Conservation (phyloP, 148 eudicot genomes). For the Camellia lanceoleosa region DNA sequence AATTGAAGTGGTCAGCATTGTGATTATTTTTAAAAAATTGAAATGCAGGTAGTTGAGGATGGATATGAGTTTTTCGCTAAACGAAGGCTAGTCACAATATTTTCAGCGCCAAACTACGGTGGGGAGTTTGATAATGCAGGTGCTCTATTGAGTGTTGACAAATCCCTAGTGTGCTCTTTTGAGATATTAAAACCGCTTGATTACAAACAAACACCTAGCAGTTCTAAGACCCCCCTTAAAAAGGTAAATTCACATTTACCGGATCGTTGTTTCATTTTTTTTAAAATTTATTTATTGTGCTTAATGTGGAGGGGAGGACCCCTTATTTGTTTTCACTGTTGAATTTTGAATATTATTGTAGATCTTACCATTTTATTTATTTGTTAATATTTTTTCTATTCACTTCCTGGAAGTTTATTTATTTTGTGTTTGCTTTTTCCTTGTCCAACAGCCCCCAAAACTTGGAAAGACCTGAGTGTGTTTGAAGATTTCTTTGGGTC, state of each 20-base stretch:
- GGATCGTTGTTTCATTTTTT: neutral
- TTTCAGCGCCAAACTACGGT: constrained; percentile 94
- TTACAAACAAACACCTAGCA: constrained; percentile 29
- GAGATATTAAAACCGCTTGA: constrained; percentile 78
- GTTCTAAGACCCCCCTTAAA: constrained; percentile 61
- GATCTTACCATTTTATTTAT: too few relatives aligned
- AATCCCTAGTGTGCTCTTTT: constrained; percentile 69
- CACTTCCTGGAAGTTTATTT: too few relatives aligned
- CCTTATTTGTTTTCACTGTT: too few relatives aligned
- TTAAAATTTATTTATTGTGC: neutral
- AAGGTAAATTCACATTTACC: constrained; percentile 39
- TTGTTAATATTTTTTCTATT: too few relatives aligned
- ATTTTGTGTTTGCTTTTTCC: neutral
- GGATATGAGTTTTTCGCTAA: constrained; percentile 91
- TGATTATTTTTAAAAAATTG: neutral
- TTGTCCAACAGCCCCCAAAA: constrained; percentile 52
- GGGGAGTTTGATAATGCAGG: constrained; percentile 96
- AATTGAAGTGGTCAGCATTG: constrained; percentile 1
- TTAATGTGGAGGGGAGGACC: too few relatives aligned
- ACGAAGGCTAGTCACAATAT: constrained; percentile 81
- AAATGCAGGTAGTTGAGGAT: constrained; percentile 87
- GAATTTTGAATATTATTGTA: neutral
- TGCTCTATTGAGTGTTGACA: constrained; percentile 81
- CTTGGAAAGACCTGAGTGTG: constrained; percentile 36
- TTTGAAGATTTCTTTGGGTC: constrained; percentile 16